Base-by-base conservation (phyloP, 2,329 filamentous ascomycete genomes). In the Fusarium sulawesiense region DNA sequence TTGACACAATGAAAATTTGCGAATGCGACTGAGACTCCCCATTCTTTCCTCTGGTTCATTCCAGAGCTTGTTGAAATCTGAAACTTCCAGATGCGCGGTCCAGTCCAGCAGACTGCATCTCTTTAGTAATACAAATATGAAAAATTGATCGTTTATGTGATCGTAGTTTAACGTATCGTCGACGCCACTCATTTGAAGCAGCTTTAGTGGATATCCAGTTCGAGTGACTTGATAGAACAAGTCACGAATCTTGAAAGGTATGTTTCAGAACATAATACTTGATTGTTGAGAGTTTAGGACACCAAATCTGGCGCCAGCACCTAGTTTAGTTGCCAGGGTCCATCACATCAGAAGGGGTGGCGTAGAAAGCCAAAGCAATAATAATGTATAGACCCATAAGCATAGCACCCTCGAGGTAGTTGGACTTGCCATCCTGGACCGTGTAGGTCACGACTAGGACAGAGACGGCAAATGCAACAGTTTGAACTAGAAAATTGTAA, bases 331-430 rank as follows among this genome's bases (percentile, higher is more conserved):
- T 56, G 42, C 70, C 23, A 64, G 76, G 57, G 70, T 85, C 83
- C 37, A 87, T 79, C 20, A 84, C 83, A 55, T 82, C 82, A 65
- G 75, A 73, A 6, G 87, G 87, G 16, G 83, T 87, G 60, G 85
- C 86, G 73, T 85, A 89, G 75, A 89, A 89, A 18, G 87, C 87
- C 34, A 89, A 78, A 7, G 87, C 87, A 64, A 89, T 89, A 72
- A 89, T 89, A 49, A 85, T 74, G 75, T 89, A 89, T 18, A 89
- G 80, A 51, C 80, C 81, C 60, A 83, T 75, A 48, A 83, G 76
- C 88, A 95, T 92, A 49, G 91, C 91, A 46, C 92, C 92, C 78
- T 95, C 92, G 23, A 95, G 87, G 73, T 95, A 95, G 79, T 95
- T 96, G 16, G 90, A 93, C 79, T 92, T 93, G 75, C 93, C 93